These are phyloP conservation scores for Ophioceras dolichostomum DNA, from an alignment of 2,329 filamentous ascomycete species.

Conservation along the genomic window DNA sequence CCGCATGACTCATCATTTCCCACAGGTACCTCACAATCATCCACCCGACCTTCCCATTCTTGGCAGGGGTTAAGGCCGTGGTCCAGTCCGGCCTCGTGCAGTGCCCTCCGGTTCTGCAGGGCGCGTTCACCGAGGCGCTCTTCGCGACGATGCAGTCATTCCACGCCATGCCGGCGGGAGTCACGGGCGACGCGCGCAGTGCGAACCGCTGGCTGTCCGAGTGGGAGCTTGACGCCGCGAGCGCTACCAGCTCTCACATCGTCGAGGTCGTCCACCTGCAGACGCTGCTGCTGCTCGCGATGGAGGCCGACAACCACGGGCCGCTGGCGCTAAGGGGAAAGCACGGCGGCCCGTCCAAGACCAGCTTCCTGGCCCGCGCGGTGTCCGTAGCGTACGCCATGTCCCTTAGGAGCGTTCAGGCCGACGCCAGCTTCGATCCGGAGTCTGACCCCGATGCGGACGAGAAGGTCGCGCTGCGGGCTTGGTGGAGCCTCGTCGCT, in stretches of 20 bases:
- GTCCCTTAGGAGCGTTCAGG: slow-evolving; percentile 38
- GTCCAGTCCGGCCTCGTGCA: slow-evolving; percentile 42
- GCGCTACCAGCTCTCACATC: slow-evolving; percentile 13
- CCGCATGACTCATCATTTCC: not conserved
- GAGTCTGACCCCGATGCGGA: slow-evolving; percentile 45
- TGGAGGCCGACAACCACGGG: slow-evolving; percentile 50
- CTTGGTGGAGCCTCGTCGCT: slow-evolving; percentile 62
- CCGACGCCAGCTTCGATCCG: slow-evolving; percentile 17
- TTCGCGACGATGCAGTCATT: slow-evolving; percentile 46
- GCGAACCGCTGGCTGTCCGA: slow-evolving; percentile 35
- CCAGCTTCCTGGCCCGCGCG: slow-evolving; percentile 49
- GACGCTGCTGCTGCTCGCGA: slow-evolving; percentile 51
- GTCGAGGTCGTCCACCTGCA: slow-evolving; percentile 50
- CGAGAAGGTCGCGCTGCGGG: slow-evolving; percentile 47
- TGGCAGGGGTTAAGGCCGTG: slow-evolving; percentile 44
- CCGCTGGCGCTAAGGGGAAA: slow-evolving; percentile 24
- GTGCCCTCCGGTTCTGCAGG: slow-evolving; percentile 43
- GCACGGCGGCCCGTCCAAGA: slow-evolving; percentile 33
- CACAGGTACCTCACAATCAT: slow-evolving; percentile 53
- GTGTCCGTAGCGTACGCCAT: slow-evolving; percentile 54
- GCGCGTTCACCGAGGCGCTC: slow-evolving; percentile 53
- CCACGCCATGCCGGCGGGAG: slow-evolving; percentile 4
- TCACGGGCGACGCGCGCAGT: slow-evolving; percentile 25
- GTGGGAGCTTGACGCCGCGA: slow-evolving; percentile 29
- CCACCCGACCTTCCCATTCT: slow-evolving; percentile 54